Conservation (phyloP, 768 basidiomycete species). For the Wakefieldia striispora region DNA sequence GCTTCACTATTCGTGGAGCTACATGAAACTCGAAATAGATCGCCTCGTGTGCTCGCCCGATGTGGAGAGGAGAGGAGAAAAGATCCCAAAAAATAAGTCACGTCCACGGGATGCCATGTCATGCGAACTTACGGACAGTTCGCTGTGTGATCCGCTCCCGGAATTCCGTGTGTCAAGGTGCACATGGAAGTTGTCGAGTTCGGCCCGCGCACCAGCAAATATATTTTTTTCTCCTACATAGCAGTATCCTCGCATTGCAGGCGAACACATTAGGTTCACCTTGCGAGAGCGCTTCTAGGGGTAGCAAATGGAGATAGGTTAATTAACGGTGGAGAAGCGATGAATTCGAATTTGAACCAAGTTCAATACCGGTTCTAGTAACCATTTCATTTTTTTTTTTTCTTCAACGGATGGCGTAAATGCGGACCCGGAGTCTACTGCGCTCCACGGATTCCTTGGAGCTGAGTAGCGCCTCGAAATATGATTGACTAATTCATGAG, state of each 20-base stretch:
- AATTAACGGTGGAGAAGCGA: background rate
- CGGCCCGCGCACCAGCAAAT: background rate
- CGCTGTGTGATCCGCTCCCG: background rate
- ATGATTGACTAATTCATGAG: slow-evolving; percentile 1
- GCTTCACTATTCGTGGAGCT: background rate
- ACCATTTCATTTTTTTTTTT: background rate
- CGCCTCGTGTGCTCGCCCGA: slow-evolving; percentile 1
- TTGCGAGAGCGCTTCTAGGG: background rate
- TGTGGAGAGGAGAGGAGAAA: background rate
- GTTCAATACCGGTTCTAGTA: background rate
- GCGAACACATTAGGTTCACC: background rate
- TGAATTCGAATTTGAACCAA: background rate
- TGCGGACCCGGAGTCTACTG: background rate
- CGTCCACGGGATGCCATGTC: background rate
- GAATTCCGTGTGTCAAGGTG: background rate
- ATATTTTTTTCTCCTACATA: no score
- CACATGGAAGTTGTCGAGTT: background rate
- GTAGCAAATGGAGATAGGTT: no score
- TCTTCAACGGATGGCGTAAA: slow-evolving; percentile 3
- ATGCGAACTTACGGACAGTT: background rate
- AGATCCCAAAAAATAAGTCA: background rate
- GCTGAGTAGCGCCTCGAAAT: slow-evolving; percentile 1
- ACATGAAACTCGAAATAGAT: background rate
- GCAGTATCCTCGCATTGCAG: background rate
- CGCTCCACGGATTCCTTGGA: slow-evolving; percentile 30